Base-by-base conservation (phyloP, 2,329 filamentous ascomycete genomes). In the Pyricularia pennisetigena region DNA sequence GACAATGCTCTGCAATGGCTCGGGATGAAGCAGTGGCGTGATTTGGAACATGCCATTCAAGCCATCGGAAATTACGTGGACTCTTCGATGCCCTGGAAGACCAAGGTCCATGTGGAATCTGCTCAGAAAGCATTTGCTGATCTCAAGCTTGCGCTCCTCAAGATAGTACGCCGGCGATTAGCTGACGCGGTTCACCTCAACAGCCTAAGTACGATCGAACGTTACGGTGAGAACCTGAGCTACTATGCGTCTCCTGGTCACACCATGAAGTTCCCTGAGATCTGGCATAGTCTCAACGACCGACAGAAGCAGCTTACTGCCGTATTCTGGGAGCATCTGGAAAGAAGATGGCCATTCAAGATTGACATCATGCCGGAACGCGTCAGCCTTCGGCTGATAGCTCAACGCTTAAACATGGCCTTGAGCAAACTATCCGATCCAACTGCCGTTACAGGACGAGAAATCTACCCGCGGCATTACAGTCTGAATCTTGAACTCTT, bases 11-110 rank as follows among this genome's bases (percentile, higher is more conserved):
- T 80, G 59, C 73, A 71, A 8, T 64, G 30, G 20, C 68, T 74
- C 68, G 28, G 70, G 1, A 71, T 78, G 3, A 64, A 69, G 0
- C 75, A 81, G 68, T 82, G 80, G 80, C 64, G 71, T 1, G 74
- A 71, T n/a, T 68, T 79, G 35, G 35, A 66, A n/a, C 2, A 7
- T n/a, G 24, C 29, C 23, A 7, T 54, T 29, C 59, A 62, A 28
- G 23, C 3, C 26, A 62, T 62, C 14, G 26, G 24, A 9, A 62
- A 62, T 16, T 8, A 62, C 26, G 4, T 14, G 26, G 57, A 28
- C 23, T 12, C 57, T 61, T 61, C 16, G 8, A 61, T 61, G 4
- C 12, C 14, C 59, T 12, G 24, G 28, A 14, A 12, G 14, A 16
- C 28, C 24, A 8, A 28, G 6, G 0, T 14, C 14, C 16, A 28